Base-by-base conservation (phyloP, 306 rosid genomes). In the Vigna nakashimae region DNA sequence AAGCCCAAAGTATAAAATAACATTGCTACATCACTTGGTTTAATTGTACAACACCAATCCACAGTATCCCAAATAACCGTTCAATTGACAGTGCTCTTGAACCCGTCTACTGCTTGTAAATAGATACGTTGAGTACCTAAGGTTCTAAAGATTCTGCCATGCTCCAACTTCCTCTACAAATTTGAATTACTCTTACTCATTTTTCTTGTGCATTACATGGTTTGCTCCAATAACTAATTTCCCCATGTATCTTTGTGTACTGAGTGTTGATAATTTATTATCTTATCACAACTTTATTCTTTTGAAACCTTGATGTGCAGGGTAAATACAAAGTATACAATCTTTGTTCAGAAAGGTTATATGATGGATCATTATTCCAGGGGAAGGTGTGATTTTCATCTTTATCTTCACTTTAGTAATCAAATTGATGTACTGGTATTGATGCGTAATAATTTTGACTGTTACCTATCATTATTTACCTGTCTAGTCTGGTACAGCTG, bases 301-400 rank as follows among this genome's bases (percentile, higher is more conserved):
- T 84, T 82, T 69, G 57, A 84, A 45, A 69, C 58, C 80, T 77
- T 67, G 53, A 62, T 28, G 26, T 75, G 81, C 90, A 94, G 98
- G 98, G 96, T 65, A 92, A 87, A 82, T 94, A 94, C 83, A 94
- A 91, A 88, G 98, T 92, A 69, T 94, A 94, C 86, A 94, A 94
- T 89, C 97, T 92, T 84, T 94, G 98, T 79, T 85, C 98, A 50
- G 98, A 94, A 96, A 92, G 97, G 84, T 86, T 94, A 87, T 94
- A 94, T 58, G 96, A 94, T 82, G 96, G 96, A 40, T 84, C 97
- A 30, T 86, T 92, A 69, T 94, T 94, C 89, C 89, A 90, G 79
- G 98, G 98, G 83, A 94, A 94, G 98, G 98, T 94, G 50, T 68
- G 76, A 18, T 74, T 80, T 66, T 76, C 46, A 15, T 71, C 76